Evolutionary conservation across 768 basidiomycete genomes (phyloP).

Genomic region (Lactifluus hygrophoroides): DNA sequence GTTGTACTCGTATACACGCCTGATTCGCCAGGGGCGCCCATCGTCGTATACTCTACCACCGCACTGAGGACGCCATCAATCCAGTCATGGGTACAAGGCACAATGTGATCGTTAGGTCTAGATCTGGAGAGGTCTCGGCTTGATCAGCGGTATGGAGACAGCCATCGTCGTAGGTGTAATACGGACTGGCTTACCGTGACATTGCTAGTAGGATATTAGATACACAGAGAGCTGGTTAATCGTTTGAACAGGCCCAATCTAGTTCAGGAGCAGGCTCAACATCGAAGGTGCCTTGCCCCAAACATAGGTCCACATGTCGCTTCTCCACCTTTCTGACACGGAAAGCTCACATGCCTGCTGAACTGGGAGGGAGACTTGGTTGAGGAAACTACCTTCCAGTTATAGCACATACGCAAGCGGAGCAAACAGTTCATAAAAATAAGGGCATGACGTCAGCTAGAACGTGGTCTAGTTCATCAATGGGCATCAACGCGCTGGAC

Average conservation of each 20-base stretch:
- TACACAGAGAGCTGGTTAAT: background rate
- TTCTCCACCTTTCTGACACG: background rate
- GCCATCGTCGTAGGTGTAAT: background rate
- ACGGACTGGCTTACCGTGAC: background rate
- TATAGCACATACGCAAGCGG: background rate
- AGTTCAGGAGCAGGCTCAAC: background rate
- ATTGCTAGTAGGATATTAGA: too few relatives aligned
- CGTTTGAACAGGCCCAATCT: background rate
- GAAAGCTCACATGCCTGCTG: background rate
- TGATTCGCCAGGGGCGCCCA: conserved; percentile 14
- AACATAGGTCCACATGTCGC: background rate
- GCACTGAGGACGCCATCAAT: conserved; percentile 2
- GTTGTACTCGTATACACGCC: background rate
- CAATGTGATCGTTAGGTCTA: background rate
- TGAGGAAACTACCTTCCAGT: background rate
- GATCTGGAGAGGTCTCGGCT: background rate
- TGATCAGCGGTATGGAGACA: background rate
- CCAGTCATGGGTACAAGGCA: background rate
- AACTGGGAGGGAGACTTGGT: background rate
- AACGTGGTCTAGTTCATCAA: conserved; percentile 11
- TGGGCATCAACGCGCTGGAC: background rate
- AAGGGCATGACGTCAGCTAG: conserved; percentile 13
- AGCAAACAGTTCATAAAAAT: background rate
- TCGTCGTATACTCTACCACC: background rate
- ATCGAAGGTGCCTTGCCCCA: background rate